These are phyloP conservation scores for Salix brachista DNA, from an alignment of 345 rosid genomes.

Conservation along the genomic window DNA sequence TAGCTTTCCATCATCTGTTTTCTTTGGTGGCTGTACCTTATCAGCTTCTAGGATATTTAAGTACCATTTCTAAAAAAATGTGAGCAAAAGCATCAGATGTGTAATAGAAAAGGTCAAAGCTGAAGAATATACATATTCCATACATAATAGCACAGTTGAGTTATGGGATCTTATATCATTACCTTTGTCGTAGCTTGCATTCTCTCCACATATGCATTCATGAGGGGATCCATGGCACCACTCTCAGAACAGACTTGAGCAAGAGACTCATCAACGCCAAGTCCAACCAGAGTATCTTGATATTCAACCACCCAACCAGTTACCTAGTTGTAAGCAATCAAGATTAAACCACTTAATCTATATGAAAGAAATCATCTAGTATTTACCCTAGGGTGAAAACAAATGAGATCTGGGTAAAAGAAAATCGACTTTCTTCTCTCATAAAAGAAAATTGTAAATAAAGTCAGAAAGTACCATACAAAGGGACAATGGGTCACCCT, in stretches of 20 bases:
- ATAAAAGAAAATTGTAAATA: neutral
- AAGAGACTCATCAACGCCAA: slow-evolving; percentile 97
- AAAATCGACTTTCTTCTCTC: neutral
- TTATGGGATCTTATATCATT: slow-evolving; percentile 9
- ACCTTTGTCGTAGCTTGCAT: slow-evolving; percentile 99
- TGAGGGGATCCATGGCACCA: slow-evolving; percentile 98
- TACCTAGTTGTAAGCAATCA: slow-evolving; percentile 50
- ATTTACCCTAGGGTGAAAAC: neutral
- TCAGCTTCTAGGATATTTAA: slow-evolving; percentile 92
- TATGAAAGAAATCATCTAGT: slow-evolving; percentile 2
- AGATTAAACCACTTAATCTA: slow-evolving; percentile 14
- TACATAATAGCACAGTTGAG: neutral
- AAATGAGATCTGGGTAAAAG: neutral
- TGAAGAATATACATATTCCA: neutral
- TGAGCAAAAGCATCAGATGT: slow-evolving; percentile 9
- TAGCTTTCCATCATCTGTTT: slow-evolving; percentile 96
- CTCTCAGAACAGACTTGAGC: slow-evolving; percentile 99
- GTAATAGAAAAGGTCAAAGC: neutral
- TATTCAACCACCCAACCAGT: slow-evolving; percentile 99
- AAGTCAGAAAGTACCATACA: neutral
- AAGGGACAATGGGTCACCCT: neutral
- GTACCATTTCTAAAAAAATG: slow-evolving; percentile 83
- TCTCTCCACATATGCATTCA: slow-evolving; percentile 97
- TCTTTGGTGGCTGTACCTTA: slow-evolving; percentile 95
- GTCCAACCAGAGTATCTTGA: slow-evolving; percentile 93